Conservation (phyloP, 306 rosid genomes). For the Inga oerstediana region DNA sequence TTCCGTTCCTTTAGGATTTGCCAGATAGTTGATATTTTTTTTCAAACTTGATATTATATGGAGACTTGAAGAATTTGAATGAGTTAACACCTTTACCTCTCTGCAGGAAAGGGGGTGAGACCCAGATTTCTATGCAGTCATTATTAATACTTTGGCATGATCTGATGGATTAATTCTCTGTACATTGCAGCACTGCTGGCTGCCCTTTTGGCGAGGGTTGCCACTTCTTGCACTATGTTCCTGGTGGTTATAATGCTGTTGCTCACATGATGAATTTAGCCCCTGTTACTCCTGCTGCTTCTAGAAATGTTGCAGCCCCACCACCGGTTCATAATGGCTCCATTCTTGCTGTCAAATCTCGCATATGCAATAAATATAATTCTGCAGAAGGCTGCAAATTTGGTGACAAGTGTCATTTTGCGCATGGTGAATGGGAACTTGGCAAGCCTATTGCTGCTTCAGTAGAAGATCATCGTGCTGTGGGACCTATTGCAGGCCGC, state of each 20-base stretch:
- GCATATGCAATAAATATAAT: conserved; percentile 76
- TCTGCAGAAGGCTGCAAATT: conserved; percentile 96
- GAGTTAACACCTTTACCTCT: not conserved
- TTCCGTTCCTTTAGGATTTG: not conserved
- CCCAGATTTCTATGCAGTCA: not conserved
- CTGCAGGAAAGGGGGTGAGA: not conserved
- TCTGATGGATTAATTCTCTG: conserved; percentile 39
- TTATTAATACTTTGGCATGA: conserved; percentile 12
- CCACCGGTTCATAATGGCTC: conserved; percentile 67
- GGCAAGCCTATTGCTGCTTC: conserved; percentile 65
- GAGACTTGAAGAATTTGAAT: not conserved
- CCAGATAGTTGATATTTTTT: not conserved
- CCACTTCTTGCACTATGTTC: conserved; percentile 47
- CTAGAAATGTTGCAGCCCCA: conserved; percentile 63
- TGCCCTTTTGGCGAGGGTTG: conserved; percentile 23
- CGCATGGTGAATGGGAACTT: conserved; percentile 97
- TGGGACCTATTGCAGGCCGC: conserved; percentile 49
- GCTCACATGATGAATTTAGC: conserved; percentile 93
- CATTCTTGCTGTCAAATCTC: conserved; percentile 61
- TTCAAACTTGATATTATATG: not conserved
- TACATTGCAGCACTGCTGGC: conserved; percentile 61
- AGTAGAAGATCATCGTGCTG: conserved; percentile 62
- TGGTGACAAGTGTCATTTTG: conserved; percentile 94
- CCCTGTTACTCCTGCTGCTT: conserved; percentile 58
- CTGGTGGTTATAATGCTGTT: conserved; percentile 92